These are phyloP conservation scores for Physcomitrellopsis africana DNA, from an alignment of 225 moss, liverwort and hornwort species.

Conservation along the genomic window DNA sequence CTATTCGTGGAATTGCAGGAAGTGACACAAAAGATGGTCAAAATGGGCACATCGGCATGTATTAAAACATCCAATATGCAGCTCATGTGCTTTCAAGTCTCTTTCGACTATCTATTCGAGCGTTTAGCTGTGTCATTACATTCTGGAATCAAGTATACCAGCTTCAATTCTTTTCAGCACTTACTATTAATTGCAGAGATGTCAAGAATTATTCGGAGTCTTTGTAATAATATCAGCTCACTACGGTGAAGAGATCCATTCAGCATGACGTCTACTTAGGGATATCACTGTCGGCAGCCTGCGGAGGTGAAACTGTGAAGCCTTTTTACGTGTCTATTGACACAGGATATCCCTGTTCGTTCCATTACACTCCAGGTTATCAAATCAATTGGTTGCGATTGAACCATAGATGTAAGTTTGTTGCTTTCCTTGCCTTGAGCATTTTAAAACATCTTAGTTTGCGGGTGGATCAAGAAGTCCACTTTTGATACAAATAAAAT, in stretches of 20 bases:
- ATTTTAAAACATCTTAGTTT: no score
- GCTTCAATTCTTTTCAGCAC: neutral
- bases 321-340: no score
- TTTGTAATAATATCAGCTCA: neutral
- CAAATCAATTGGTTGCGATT: no score
- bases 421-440: no score
- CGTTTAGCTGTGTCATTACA: constrained; percentile 11
- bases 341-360: no score
- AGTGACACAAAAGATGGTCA: constrained; percentile 23
- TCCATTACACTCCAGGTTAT: no score
- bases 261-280: neutral
- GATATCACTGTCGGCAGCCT: no score
- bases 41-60: constrained; percentile 8
- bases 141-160: constrained; percentile 10
- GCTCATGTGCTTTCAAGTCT: constrained; percentile 19
- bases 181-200: neutral
- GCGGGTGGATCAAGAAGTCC: no score
- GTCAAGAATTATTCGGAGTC: neutral
- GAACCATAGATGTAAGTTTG: no score
- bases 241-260: neutral
- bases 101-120: constrained; percentile 12
- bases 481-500: no score
- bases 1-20: constrained; percentile 32
- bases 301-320: no score
- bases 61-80: constrained; percentile 22